Conservation (phyloP, 768 basidiomycete species). For the Suillus subluteus region DNA sequence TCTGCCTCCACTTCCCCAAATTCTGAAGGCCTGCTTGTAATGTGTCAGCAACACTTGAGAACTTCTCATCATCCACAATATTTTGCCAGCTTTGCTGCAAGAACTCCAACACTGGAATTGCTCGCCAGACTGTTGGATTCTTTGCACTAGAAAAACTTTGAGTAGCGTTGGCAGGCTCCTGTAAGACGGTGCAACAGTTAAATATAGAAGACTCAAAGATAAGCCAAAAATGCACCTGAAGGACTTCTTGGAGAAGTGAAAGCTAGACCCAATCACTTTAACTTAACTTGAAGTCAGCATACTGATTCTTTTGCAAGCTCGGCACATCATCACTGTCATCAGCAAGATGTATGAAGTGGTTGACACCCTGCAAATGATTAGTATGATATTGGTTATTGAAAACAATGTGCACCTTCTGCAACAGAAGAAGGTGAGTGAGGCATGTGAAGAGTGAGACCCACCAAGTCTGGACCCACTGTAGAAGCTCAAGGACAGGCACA, state of each 20-base stretch:
- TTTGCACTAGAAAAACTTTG: neutral
- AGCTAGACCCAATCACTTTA: conserved; percentile 29
- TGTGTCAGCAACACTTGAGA: neutral
- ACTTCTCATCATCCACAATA: neutral
- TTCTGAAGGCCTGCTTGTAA: too few relatives aligned
- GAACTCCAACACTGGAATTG: neutral
- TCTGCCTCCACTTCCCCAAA: too few relatives aligned
- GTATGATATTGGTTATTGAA: too few relatives aligned
- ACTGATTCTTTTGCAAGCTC: conserved; percentile 27
- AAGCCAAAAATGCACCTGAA: conserved; percentile 14
- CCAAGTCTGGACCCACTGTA: too few relatives aligned
- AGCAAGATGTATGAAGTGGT: conserved; percentile 22
- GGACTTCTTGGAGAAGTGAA: conserved; percentile 26
- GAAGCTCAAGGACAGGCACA: too few relatives aligned
- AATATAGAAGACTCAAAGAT: too few relatives aligned
- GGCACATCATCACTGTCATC: conserved; percentile 28
- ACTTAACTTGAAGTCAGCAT: conserved; percentile 26
- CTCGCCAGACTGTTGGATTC: neutral
- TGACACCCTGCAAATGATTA: too few relatives aligned
- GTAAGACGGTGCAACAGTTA: neutral
- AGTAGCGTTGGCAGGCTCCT: conserved; percentile 1
- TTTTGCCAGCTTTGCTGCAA: conserved; percentile 9
- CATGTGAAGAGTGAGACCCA: too few relatives aligned
- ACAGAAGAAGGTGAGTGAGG: too few relatives aligned
- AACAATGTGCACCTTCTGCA: too few relatives aligned